Conservation (phyloP, 139 green algal genomes). For the Chlamydomonas sphaeroides region DNA sequence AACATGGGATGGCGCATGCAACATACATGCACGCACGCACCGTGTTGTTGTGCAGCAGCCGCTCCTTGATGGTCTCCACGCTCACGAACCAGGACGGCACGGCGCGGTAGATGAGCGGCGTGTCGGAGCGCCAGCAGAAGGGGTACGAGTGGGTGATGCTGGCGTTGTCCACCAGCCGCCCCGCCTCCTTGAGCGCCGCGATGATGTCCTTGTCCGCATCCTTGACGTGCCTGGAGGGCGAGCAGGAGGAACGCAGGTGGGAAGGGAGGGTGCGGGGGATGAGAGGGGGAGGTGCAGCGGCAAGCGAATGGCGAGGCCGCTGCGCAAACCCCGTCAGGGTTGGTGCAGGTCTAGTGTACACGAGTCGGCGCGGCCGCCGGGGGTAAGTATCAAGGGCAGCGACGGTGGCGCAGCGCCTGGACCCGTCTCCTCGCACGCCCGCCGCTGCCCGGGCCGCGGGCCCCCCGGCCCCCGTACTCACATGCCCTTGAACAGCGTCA, state of each 20-base stretch:
- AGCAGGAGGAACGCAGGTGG: too few species aligned
- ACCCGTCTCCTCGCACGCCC: neutral
- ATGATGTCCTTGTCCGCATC: conserved; percentile 98
- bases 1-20: too few species aligned
- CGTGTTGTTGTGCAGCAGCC: conserved; percentile 90
- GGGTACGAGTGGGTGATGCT: conserved; percentile 82
- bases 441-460: too few species aligned
- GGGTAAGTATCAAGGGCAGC: neutral
- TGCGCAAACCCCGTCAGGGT: too few species aligned
- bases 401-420: too few species aligned
- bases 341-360: too few species aligned
- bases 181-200: conserved; percentile 76
- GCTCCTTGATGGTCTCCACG: conserved; percentile 89
- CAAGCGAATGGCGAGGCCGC: too few species aligned
- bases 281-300: too few species aligned
- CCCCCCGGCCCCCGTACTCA: conserved; percentile 42
- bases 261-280: too few species aligned
- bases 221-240: conserved; percentile 84
- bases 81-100: conserved; percentile 97
- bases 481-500: conserved; percentile 85
- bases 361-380: too few species aligned
- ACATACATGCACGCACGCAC: neutral
- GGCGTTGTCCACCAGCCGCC: conserved; percentile 82
- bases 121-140: conserved; percentile 99
- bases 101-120: conserved; percentile 92